phyloP scores from a whole-genome alignment of 768 basidiomycete genomes.

The Naganishia antarctica region DNA sequence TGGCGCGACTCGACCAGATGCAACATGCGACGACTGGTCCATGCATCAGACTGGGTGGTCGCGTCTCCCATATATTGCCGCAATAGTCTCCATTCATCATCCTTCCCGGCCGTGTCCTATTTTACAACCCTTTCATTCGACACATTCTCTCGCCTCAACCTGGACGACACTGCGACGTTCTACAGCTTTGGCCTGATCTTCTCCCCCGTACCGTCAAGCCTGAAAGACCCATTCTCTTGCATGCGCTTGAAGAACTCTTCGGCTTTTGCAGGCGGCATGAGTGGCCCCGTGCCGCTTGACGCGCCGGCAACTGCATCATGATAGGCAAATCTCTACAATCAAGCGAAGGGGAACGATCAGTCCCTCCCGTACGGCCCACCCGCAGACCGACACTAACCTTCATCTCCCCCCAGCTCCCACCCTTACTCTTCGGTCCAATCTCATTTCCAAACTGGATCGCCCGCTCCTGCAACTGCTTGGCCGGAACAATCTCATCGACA shows the following conservation, averaged over 20 bases:
- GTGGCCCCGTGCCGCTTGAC: background rate
- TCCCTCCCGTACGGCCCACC: background rate
- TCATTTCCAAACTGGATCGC: slow-evolving; percentile 38
- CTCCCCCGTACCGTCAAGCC: slow-evolving; percentile 14
- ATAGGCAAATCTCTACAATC: slow-evolving; percentile 20
- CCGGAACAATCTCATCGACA: slow-evolving; percentile 65
- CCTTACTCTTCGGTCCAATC: slow-evolving; percentile 36
- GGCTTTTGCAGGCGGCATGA: slow-evolving; percentile 12
- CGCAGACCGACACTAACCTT: slow-evolving; percentile 30
- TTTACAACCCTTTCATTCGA: too few species aligned
- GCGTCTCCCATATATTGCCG: too few species aligned
- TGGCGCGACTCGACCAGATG: too few species aligned
- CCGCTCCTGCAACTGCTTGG: slow-evolving; percentile 47
- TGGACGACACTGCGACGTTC: too few species aligned
- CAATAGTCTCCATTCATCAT: too few species aligned
- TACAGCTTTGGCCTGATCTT: slow-evolving; percentile 13
- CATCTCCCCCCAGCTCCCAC: slow-evolving; percentile 44
- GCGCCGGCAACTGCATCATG: slow-evolving; percentile 12
- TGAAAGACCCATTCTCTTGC: slow-evolving; percentile 23
- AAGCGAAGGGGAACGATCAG: background rate
- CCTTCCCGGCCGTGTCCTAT: too few species aligned
- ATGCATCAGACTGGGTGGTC: too few species aligned
- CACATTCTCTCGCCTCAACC: too few species aligned
- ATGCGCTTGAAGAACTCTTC: slow-evolving; percentile 20
- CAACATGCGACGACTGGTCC: too few species aligned